These are phyloP conservation scores for Lichtheimia hyalospora DNA, from an alignment of 371 early-diverging fungal species.

Conservation along the genomic window DNA sequence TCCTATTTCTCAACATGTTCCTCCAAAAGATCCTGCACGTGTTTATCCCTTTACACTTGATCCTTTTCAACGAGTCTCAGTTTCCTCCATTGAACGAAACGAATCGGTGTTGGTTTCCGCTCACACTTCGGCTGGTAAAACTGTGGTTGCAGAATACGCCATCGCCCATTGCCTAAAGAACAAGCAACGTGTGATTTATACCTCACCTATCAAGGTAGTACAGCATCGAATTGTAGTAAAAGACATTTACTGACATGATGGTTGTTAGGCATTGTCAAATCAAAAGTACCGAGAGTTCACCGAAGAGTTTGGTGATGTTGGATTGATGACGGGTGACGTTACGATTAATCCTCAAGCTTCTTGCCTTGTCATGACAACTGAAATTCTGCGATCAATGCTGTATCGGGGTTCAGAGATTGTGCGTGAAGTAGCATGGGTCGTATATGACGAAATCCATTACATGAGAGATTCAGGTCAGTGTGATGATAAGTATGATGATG, in stretches of 20 bases:
- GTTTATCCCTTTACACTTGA: conserved; percentile 95
- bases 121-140: conserved; percentile 99
- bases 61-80: conserved; percentile 96
- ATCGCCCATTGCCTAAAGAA: conserved; percentile 93
- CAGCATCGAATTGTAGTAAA: no score
- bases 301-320: conserved; percentile 99
- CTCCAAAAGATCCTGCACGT: conserved; percentile 83
- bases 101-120: conserved; percentile 99
- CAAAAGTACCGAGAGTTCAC: conserved; percentile 99
- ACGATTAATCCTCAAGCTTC: conserved; percentile 98
- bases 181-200: conserved; percentile 99
- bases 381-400: conserved; percentile 99
- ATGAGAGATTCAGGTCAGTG: conserved; percentile 85
- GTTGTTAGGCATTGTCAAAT: conserved; percentile 90
- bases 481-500: neutral
- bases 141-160: conserved; percentile 99
- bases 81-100: conserved; percentile 91
- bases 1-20: conserved; percentile 84
- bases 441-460: conserved; percentile 99
- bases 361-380: conserved; percentile 99
- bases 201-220: conserved; percentile 96
- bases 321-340: conserved; percentile 99
- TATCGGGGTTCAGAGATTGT: conserved; percentile 98
- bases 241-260: no score
- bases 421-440: conserved; percentile 99